Conservation (phyloP, 345 rosid genomes). For the Boechera stricta region DNA sequence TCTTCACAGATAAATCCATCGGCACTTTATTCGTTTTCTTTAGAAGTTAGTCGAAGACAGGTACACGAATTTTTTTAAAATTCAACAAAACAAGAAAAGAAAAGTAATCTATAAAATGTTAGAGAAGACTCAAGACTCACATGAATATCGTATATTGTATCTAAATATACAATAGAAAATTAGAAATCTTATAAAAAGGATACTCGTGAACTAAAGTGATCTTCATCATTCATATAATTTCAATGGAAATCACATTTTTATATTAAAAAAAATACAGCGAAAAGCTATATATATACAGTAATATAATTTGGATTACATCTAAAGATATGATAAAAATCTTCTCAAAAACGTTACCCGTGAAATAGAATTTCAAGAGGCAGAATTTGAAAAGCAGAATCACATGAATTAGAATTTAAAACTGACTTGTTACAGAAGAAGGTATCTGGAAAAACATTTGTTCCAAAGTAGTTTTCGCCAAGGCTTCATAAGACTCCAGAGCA, state of each 20-base stretch:
- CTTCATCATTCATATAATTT: background rate
- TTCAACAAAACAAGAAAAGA: too few relatives aligned
- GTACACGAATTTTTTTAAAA: too few relatives aligned
- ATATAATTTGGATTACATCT: background rate
- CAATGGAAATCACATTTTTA: background rate
- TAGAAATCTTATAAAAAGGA: background rate
- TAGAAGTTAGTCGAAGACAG: conserved; percentile 4
- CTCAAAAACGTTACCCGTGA: background rate
- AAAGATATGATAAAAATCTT: background rate
- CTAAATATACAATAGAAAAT: too few relatives aligned
- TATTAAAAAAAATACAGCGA: background rate
- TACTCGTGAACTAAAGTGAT: background rate
- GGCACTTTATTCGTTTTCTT: background rate
- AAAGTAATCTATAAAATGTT: background rate
- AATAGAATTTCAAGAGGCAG: background rate
- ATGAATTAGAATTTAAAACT: conserved; percentile 17
- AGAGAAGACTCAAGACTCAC: conserved; percentile 26
- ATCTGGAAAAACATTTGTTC: conserved; percentile 72
- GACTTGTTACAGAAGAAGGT: conserved; percentile 38
- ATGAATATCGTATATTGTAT: background rate
- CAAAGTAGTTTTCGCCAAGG: conserved; percentile 66
- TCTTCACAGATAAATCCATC: background rate
- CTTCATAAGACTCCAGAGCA: conserved; percentile 69
- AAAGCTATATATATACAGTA: background rate
- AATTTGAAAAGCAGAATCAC: background rate